These are phyloP conservation scores for Coemansia sp. DNA, from an alignment of 192 early-diverging fungal species.

Conservation along the genomic window DNA sequence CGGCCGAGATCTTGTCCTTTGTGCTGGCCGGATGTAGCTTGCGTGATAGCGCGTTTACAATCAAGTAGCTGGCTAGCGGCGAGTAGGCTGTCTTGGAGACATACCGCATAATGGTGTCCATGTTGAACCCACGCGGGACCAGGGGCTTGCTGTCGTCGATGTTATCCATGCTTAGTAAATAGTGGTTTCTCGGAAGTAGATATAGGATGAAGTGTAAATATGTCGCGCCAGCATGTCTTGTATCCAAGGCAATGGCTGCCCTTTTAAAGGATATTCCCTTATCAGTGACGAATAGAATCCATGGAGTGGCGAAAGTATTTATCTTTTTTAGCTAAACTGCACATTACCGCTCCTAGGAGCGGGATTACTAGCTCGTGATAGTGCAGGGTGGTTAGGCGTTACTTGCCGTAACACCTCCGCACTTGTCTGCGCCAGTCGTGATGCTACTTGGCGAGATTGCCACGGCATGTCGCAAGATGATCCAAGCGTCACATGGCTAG, in stretches of 20 bases:
- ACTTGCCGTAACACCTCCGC: background rate
- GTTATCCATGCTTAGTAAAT: constrained; percentile 15
- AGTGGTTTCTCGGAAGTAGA: background rate
- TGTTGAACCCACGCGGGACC: constrained; percentile 47
- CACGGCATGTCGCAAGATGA: background rate
- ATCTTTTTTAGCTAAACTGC: background rate
- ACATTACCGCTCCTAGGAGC: background rate
- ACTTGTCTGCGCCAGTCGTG: background rate
- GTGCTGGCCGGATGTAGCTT: background rate
- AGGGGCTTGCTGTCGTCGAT: constrained; percentile 52
- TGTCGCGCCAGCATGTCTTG: background rate
- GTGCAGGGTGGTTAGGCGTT: background rate
- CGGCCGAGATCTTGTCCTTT: constrained; percentile 23
- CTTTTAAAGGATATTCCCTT: background rate
- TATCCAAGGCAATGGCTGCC: background rate
- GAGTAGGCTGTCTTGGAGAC: constrained; percentile 22
- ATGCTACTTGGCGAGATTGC: background rate
- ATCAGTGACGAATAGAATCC: background rate
- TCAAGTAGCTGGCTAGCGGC: constrained; percentile 40
- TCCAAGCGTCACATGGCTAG: constrained; percentile 2
- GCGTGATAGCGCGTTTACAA: constrained; percentile 17
- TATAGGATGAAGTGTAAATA: too few species aligned
- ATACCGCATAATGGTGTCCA: constrained; percentile 42
- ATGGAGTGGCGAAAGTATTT: background rate
- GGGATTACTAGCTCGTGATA: constrained; percentile 15